Base-by-base conservation (phyloP, 192 early-diverging fungal species). In the Entomortierella beljakovae region DNA sequence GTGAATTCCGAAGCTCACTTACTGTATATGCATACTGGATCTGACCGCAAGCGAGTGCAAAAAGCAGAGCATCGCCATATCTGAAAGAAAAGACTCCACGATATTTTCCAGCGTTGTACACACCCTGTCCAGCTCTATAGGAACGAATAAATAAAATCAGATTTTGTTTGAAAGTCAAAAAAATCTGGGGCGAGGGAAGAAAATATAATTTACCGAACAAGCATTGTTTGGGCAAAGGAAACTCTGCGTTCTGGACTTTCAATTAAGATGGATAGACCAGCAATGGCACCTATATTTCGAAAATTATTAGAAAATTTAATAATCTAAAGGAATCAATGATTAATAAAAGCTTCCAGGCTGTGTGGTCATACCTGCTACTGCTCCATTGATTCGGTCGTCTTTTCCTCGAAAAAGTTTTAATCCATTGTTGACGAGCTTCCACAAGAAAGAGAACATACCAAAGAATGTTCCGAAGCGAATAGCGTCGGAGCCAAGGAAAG, bases 401-500 rank as follows among this genome's bases (percentile, higher is more conserved):
- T 82, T 85, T 20, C 81, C 81, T 32, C 88, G 71, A 37, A 79
- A 67, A 13, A 83, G 74, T 29, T 81, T 80, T 49, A 94, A 61
- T 8, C 82, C 68, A 71, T 93, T 93, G 67, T 89, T 90, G 62
- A 94, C 80, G 28, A 89, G 73, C 63, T 92, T 93, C 91, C 91
- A 95, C 11, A 91, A 32, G 43, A 93, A 87, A 13, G 92, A 84
- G 70, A 95, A 95, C 43, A 74, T 80, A n/a, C 91, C 93, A 85
- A 95, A 85, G 84, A 91, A 91, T n/a, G 82, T 80, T 33, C 87
- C 92, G 70, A 95, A 94, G 16, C 92, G 91, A 46, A 86, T 31
- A 1, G 90, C 81, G 58, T 90, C 88, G 0, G 50, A 51, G 6
- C 84, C 85, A 67, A 89, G 86, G 81, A 91, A 90, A 4, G 88